Evolutionary conservation across 208 protist genomes (phyloP).

Genomic region (Novymonas esmeraldas): DNA sequence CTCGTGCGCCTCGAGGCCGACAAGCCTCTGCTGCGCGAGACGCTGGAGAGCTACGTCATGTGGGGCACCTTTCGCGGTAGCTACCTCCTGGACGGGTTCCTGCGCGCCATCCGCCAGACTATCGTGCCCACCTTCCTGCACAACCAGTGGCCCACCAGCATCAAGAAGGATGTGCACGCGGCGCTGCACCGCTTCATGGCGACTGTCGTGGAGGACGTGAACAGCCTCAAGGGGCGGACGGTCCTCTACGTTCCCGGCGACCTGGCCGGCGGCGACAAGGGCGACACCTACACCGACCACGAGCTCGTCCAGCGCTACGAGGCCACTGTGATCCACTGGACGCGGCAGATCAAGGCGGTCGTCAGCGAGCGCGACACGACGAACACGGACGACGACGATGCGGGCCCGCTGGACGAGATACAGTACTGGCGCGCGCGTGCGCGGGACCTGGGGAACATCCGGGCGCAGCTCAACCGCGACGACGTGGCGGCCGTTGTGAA

Average conservation of each 20-base stretch:
- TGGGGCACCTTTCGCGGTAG: constrained; percentile 73
- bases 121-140: constrained; percentile 85
- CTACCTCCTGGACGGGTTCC: constrained; percentile 86
- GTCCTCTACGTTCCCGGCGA: constrained; percentile 98
- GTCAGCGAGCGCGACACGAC: constrained; percentile 79
- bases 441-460: constrained; percentile 95
- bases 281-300: constrained; percentile 86
- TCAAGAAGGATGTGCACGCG: constrained; percentile 95
- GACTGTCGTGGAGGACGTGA: constrained; percentile 94
- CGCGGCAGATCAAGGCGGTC: constrained; percentile 98
- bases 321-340: constrained; percentile 98
- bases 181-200: constrained; percentile 98
- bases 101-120: constrained; percentile 83
- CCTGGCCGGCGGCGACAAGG: constrained; percentile 43
- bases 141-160: constrained; percentile 95
- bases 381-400: constrained; percentile 44
- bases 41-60: constrained; percentile 81
- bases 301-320: constrained; percentile 97
- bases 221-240: constrained; percentile 94
- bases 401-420: constrained; percentile 96
- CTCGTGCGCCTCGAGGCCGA: constrained; percentile 82
- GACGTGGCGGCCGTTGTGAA: constrained; percentile 93
- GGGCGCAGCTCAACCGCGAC: constrained; percentile 91
- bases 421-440: constrained; percentile 95
- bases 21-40: constrained; percentile 85